Evolutionary conservation across 768 basidiomycete genomes (phyloP).

Genomic region (Termitomyces sp.): DNA sequence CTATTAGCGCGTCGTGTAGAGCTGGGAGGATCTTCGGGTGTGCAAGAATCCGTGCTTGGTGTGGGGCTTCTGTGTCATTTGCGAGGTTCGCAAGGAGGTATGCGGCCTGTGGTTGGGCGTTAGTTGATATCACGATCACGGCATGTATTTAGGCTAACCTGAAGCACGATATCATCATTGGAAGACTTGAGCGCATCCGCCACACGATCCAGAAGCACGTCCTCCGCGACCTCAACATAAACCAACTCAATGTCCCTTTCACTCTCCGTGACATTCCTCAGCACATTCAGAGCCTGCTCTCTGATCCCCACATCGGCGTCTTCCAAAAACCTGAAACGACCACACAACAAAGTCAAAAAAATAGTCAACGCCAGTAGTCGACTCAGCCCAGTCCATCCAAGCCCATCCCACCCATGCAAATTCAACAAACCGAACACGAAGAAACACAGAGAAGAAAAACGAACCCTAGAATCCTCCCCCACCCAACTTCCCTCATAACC

Average conservation of each 20-base stretch:
- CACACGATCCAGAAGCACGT: conserved; percentile 43
- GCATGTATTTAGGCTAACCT: conserved; percentile 28
- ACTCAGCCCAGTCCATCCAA: too few species aligned
- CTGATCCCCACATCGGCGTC: conserved; percentile 54
- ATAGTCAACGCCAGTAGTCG: background rate
- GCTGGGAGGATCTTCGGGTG: conserved; percentile 50
- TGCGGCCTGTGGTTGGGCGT: conserved; percentile 36
- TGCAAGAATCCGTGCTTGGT: conserved; percentile 51
- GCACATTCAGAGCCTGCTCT: conserved; percentile 68
- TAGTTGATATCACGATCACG: too few species aligned
- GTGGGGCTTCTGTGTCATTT: conserved; percentile 45
- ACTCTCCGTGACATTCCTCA: conserved; percentile 66
- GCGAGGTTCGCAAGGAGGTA: conserved; percentile 66
- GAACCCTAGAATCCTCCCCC: conserved; percentile 57
- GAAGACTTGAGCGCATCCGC: conserved; percentile 46
- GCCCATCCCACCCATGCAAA: background rate
- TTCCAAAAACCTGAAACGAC: conserved; percentile 42
- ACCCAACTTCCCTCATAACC: conserved; percentile 69
- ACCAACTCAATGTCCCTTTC: conserved; percentile 51
- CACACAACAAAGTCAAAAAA: background rate
- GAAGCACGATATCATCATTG: conserved; percentile 51
- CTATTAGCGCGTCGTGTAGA: conserved; percentile 57
- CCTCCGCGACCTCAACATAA: conserved; percentile 48
- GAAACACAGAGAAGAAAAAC: conserved; percentile 18
- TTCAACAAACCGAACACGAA: background rate